Base-by-base conservation (phyloP, 192 early-diverging fungal species). In the Umbelopsis ramanniana region DNA sequence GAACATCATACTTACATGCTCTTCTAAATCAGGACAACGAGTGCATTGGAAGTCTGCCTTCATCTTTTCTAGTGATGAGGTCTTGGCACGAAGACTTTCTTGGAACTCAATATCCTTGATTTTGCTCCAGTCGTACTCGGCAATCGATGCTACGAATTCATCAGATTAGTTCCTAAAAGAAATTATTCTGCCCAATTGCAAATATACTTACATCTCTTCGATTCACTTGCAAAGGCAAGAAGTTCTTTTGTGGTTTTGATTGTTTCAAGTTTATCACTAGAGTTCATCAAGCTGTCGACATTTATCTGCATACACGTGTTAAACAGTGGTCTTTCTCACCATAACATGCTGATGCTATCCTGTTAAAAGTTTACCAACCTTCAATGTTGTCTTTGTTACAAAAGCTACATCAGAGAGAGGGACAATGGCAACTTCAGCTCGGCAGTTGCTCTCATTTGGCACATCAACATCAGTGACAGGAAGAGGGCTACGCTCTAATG, bases 61-160 rank as follows among this genome's bases (percentile, higher is more conserved):
- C 24, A 94, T 70, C 54, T 76, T 73, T 5, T 76, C 66, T 29
- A 90, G 73, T 21, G 94, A 77, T 0, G 66, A 63, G 7, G 74
- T 69, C 73, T 90, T 95, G 68, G 92, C 88, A 35, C 83, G 70
- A 35, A 87, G 74, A 68, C 85, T 83, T 69, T 93, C 86, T 74
- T 95, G 92, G 78, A 97, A 97, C 15, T 97, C 95, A 12, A 96
- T 74, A 29, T 95, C 90, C 33, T 92, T 89, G 68, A 98, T 88
- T 76, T 94, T 96, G 48, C 76, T 76, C 93, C 93, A 97, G 52
- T 94, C 92, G 60, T 89, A 89, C 74, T 97, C 97, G 3, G 84
- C 77, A 9, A 82, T 66, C 15, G 76, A 71, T 22, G 9, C 81
- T 77, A 60, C 63, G 66, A 52, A 45, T 67, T 50, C 29, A 29